phyloP scores from a whole-genome alignment of 1,139 yeast genomes.

The Lodderomyces metapsilosis region DNA sequence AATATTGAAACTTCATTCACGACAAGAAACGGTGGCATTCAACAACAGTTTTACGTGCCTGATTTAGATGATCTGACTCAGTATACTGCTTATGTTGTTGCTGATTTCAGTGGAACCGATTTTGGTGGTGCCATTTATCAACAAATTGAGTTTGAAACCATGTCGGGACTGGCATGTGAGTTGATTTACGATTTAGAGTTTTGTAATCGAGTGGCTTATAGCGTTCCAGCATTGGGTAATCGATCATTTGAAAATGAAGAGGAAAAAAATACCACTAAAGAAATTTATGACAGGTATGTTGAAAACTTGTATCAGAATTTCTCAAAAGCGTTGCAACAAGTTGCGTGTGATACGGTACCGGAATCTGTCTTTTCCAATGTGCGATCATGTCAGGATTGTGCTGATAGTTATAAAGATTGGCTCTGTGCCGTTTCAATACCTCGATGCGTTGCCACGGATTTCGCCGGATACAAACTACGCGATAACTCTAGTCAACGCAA shows the following conservation, averaged over 20 bases:
- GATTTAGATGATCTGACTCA: conserved; percentile 61
- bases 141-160: conserved; percentile 61
- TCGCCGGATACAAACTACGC: conserved; percentile 49
- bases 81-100: conserved; percentile 66
- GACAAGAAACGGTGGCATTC: conserved; percentile 46
- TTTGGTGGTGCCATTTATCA: conserved; percentile 69
- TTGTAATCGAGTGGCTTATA: conserved; percentile 80
- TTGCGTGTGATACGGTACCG: conserved; percentile 72
- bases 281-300: conserved; percentile 66
- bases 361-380: conserved; percentile 75
- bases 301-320: conserved; percentile 58
- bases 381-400: conserved; percentile 71
- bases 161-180: conserved; percentile 59
- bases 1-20: conserved; percentile 42
- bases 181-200: conserved; percentile 72
- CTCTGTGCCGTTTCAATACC: conserved; percentile 90
- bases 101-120: conserved; percentile 41
- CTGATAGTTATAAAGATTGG: conserved; percentile 77
- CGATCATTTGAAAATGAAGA: conserved; percentile 3
- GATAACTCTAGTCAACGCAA: conserved; percentile 51
- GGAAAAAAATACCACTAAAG: conserved; percentile 22
- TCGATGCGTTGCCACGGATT: conserved; percentile 60
- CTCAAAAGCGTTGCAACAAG: conserved; percentile 70
- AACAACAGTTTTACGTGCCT: conserved; percentile 59
- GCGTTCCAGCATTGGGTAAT: conserved; percentile 68